Evolutionary conservation across 257 asterid genomes (phyloP).

Genomic region (Verbascum thapsus): DNA sequence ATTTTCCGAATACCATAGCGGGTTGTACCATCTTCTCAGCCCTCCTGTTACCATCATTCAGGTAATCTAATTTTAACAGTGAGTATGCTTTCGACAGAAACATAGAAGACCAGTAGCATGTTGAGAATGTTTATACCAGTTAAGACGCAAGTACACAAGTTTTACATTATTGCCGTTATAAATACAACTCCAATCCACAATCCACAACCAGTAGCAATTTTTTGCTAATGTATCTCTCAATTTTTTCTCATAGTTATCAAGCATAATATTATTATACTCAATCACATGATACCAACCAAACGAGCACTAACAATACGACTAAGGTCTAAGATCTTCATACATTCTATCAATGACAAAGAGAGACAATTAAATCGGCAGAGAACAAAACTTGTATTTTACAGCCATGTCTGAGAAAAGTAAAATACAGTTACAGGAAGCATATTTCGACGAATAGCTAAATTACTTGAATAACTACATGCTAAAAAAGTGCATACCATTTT

Average conservation of each 20-base stretch:
- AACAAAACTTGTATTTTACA: constrained; percentile 14
- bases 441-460: constrained; percentile 13
- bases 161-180: constrained; percentile 4
- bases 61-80: constrained; percentile 14
- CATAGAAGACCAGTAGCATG: constrained; percentile 18
- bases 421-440: constrained; percentile 12
- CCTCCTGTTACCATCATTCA: constrained; percentile 58
- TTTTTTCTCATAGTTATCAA: too few relatives aligned
- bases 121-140: constrained; percentile 17
- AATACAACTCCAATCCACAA: neutral
- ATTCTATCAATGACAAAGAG: neutral
- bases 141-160: constrained; percentile 6
- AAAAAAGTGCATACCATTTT: constrained; percentile 60
- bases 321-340: constrained; percentile 17
- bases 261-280: too few relatives aligned
- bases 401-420: constrained; percentile 14
- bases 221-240: too few relatives aligned
- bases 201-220: too few relatives aligned
- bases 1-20: constrained; percentile 79
- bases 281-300: too few relatives aligned
- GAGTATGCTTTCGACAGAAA: constrained; percentile 22
- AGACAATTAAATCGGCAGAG: constrained; percentile 13
- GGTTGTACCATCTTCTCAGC: constrained; percentile 96
- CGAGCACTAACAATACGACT: constrained; percentile 2
- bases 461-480: neutral